phyloP scores from a whole-genome alignment of 2,329 filamentous ascomycete species.

The Penicillium concentricum region DNA sequence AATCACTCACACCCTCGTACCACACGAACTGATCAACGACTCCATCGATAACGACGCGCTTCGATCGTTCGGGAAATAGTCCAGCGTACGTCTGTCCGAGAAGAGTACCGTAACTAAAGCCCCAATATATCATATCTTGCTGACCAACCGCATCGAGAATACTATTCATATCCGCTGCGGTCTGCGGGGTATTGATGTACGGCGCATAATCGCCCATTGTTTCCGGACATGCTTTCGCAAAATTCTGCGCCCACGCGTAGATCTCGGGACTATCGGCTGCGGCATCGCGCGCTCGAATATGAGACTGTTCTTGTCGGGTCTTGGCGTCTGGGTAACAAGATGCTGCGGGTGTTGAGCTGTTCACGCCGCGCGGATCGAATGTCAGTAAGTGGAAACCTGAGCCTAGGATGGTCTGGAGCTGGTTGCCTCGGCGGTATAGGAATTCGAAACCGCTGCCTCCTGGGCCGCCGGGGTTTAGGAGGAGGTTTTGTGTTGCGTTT shows the following conservation, averaged over 20 bases:
- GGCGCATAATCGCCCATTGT: constrained; percentile 47
- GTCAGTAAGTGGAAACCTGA: constrained; percentile 49
- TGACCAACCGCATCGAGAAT: constrained; percentile 49
- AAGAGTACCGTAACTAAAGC: constrained; percentile 42
- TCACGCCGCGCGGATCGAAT: constrained; percentile 52
- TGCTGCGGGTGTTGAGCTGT: constrained; percentile 36
- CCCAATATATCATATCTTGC: constrained; percentile 42
- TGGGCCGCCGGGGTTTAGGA: constrained; percentile 52
- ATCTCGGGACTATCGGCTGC: constrained; percentile 30
- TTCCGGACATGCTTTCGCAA: constrained; percentile 44
- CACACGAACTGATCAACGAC: constrained; percentile 28
- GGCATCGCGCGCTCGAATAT: constrained; percentile 25
- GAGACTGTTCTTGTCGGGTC: constrained; percentile 31
- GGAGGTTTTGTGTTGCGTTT: constrained; percentile 45
- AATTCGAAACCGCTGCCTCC: constrained; percentile 46
- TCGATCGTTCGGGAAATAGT: constrained; percentile 35
- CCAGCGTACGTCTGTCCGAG: constrained; percentile 44
- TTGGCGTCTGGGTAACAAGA: constrained; percentile 43
- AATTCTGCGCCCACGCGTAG: constrained; percentile 46
- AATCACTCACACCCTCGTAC: constrained; percentile 17
- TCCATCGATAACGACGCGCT: constrained; percentile 23
- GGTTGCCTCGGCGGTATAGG: constrained; percentile 36
- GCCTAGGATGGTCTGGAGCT: constrained; percentile 41
- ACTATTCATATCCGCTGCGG: constrained; percentile 53
- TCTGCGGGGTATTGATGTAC: constrained; percentile 53